phyloP scores from a whole-genome alignment of 1,284 basidiomycete genomes.

The Tetrapyrgos nigripes region DNA sequence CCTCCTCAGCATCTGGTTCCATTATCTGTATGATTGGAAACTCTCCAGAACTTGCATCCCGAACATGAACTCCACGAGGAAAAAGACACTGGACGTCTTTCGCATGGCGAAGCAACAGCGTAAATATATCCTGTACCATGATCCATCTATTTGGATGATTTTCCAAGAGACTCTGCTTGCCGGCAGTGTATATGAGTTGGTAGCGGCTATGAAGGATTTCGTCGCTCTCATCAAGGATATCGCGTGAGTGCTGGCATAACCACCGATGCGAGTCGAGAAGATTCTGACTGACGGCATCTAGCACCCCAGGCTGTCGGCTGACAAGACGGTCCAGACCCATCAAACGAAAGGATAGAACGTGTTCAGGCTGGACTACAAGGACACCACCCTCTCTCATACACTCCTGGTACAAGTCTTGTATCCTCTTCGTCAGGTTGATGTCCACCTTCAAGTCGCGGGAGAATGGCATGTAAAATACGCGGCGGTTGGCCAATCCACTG shows the following conservation, averaged over 20 bases:
- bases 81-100: conserved; percentile 13
- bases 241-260: conserved; percentile 10
- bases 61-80: conserved; percentile 26
- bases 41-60: conserved; percentile 15
- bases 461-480: conserved; percentile 56
- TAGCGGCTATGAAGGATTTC: conserved; percentile 18
- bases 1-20: conserved; percentile 24
- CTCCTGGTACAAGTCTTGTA: conserved; percentile 38
- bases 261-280: conserved; percentile 8
- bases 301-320: conserved; percentile 1
- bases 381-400: conserved; percentile 49
- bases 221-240: conserved; percentile 21
- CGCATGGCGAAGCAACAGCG: conserved; percentile 25
- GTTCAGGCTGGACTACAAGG: conserved; percentile 57
- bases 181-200: conserved; percentile 31
- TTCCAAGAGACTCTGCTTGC: conserved; percentile 46
- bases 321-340: conserved; percentile 44
- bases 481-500: conserved; percentile 49
- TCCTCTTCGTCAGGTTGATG: conserved; percentile 20
- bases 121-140: conserved; percentile 47
- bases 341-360: conserved; percentile 56
- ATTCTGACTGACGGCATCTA: conserved; percentile 13
- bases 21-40: conserved; percentile 45
- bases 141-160: conserved; percentile 55
- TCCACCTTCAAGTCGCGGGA: conserved; percentile 43